phyloP scores from a whole-genome alignment of 331 rosid species.

The Rhamnella rubrinervis region DNA sequence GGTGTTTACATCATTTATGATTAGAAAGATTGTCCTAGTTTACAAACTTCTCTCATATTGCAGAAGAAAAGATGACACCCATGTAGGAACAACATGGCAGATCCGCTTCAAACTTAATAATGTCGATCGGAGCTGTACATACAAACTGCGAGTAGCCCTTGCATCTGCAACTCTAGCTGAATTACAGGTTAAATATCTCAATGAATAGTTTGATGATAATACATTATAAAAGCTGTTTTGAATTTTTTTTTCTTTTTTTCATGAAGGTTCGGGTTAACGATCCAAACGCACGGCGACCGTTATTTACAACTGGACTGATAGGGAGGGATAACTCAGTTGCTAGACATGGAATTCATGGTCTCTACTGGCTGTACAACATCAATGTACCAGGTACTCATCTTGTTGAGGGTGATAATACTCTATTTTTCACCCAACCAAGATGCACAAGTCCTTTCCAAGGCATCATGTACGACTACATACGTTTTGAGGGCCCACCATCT shows the following conservation, averaged over 20 bases:
- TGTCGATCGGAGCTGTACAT: constrained; percentile 17
- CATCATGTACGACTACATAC: constrained; percentile 34
- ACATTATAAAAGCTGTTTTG: background rate
- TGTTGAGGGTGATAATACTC: constrained; percentile 32
- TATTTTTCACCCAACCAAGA: constrained; percentile 35
- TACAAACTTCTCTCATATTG: constrained; percentile 1
- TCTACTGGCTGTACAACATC: constrained; percentile 34
- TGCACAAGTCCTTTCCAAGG: constrained; percentile 40
- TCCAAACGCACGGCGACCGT: constrained; percentile 38
- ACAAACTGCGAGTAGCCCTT: constrained; percentile 38
- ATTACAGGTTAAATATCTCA: constrained; percentile 29
- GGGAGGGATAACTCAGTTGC: constrained; percentile 44
- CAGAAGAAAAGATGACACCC: constrained; percentile 32
- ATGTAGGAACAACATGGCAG: constrained; percentile 47
- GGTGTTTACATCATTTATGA: background rate
- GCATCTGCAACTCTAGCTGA: constrained; percentile 52
- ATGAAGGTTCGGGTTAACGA: constrained; percentile 38
- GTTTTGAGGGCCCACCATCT: constrained; percentile 32
- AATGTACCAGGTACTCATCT: constrained; percentile 28
- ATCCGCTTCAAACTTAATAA: constrained; percentile 28
- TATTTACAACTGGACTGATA: constrained; percentile 38
- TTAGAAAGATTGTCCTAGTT: background rate
- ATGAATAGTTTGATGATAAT: background rate
- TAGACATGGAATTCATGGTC: constrained; percentile 37
- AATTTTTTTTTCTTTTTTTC: background rate